Evolutionary conservation across 116 monocot genomes (phyloP), one percentile per base, ranked within the genome.

Genomic region (Iris pallida): DNA sequence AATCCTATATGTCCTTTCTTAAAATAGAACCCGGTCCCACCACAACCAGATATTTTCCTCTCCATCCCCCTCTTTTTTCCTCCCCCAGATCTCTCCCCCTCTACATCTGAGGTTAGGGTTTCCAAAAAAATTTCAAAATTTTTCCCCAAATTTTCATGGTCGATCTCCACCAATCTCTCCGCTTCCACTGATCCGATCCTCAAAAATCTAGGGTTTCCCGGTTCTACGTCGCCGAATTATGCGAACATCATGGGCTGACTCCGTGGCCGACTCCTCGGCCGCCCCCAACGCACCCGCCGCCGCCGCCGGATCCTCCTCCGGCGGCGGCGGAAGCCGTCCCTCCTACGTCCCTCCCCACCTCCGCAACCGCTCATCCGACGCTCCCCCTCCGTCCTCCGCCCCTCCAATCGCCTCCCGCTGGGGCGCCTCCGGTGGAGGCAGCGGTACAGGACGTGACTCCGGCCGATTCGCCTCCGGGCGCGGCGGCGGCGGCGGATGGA

Each of bases 281-380:
- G 49, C 78, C 58, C 79, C 86, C 53, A 75, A 68, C 42, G 7
- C 41, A 53, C 10, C 42, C 54, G 12, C 63, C 13, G 48, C 73
- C 20, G 53, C 67, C 13, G 9, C 72, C 13, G 75, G 76, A 20
- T 41, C 68, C 12, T 15, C 66, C 9, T 49, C 14, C 20, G 53
- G 44, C 53, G 16, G 69, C 47, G 79, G 76, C 20, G 55, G 73
- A 11, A 46, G 55, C 8, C 73, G 69, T 8, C 54, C 71, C 48
- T 76, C 83, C 47, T 90, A 90, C 75, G 81, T 90, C 14, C 90
- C 90, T 53, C 90, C 90, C 7, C 90, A 90, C 55, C 84, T 90
- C 11, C 90, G 90, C 64, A 81, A 77, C 71, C 83, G 90, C 15
- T 62, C 79, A 0, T 47, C 68, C 2, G 63, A 73, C 7, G 63